These are phyloP conservation scores for Auriscalpium vulgare DNA, from an alignment of 768 basidiomycete species.

Conservation along the genomic window DNA sequence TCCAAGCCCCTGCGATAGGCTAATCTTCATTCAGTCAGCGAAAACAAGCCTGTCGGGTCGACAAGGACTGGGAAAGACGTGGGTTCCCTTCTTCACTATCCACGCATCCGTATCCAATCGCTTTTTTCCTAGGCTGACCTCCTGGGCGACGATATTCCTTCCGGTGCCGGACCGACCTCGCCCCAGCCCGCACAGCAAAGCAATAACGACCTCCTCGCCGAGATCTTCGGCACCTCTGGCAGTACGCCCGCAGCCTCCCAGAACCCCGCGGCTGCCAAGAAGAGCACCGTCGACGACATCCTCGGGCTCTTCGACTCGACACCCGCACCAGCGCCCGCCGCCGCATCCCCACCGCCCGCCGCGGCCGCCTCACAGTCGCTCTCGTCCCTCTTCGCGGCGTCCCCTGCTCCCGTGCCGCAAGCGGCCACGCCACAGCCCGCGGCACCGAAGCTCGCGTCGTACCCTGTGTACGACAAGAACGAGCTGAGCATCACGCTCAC, in stretches of 20 bases:
- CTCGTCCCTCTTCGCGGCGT: slow-evolving; percentile 14
- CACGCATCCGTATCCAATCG: not conserved
- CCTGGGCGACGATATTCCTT: slow-evolving; percentile 65
- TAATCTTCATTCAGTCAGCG: slow-evolving; percentile 55
- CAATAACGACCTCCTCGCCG: slow-evolving; percentile 84
- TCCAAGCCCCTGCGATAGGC: not conserved
- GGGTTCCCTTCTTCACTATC: slow-evolving; percentile 13
- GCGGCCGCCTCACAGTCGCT: slow-evolving; percentile 16
- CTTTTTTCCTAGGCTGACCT: slow-evolving; percentile 48
- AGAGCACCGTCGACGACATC: slow-evolving; percentile 76
- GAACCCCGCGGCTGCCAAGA: slow-evolving; percentile 32
- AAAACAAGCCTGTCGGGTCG: slow-evolving; percentile 93
- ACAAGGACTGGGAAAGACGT: slow-evolving; percentile 73
- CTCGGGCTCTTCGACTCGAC: slow-evolving; percentile 74
- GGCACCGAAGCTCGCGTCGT: slow-evolving; percentile 53
- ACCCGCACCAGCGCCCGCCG: slow-evolving; percentile 24
- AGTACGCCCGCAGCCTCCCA: slow-evolving; percentile 27
- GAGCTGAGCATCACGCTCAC: slow-evolving; percentile 84
- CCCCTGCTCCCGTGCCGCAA: slow-evolving; percentile 18
- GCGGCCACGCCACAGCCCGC: slow-evolving; percentile 27
- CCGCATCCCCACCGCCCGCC: slow-evolving; percentile 27
- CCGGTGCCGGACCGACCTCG: slow-evolving; percentile 29
- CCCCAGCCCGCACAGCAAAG: slow-evolving; percentile 39
- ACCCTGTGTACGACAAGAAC: slow-evolving; percentile 89
- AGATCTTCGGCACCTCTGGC: slow-evolving; percentile 72